A percentile compares a stretch with the other conserved stretches of the same genome.
These are phyloP conservation scores for Blastobotrys petasosporus DNA, from an alignment of 1,139 yeast genomes.

Conservation along the genomic window DNA sequence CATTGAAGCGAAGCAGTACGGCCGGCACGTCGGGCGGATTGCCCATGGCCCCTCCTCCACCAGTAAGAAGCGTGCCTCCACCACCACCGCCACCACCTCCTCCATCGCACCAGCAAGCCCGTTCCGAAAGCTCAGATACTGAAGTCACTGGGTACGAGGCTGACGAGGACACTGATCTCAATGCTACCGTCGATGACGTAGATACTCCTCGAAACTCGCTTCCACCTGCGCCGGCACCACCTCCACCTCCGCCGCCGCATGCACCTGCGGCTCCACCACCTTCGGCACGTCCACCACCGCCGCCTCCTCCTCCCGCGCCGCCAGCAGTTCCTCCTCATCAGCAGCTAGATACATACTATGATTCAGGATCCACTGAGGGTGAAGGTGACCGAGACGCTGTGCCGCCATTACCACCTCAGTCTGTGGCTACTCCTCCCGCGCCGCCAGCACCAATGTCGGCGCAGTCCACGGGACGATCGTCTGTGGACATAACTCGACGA, in stretches of 20 bases:
- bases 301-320: slow-evolving; percentile 18
- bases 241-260: slow-evolving; percentile 21
- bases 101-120: slow-evolving; percentile 1
- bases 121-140: slow-evolving; percentile 15
- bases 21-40: slow-evolving; percentile 6
- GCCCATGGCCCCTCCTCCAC: slow-evolving; percentile 14
- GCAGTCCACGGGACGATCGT: slow-evolving; percentile 7
- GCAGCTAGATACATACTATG: slow-evolving; percentile 14
- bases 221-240: slow-evolving; percentile 13
- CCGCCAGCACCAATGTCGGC: slow-evolving; percentile 6
- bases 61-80: slow-evolving; percentile 8
- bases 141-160: slow-evolving; percentile 48
- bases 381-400: slow-evolving; percentile 7
- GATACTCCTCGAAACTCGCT: slow-evolving; percentile 7
- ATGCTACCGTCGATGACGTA: slow-evolving; percentile 20
- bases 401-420: slow-evolving; percentile 14
- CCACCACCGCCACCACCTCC: slow-evolving; percentile 15
- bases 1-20: slow-evolving; percentile 7
- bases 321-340: slow-evolving; percentile 19
- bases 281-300: slow-evolving; percentile 21
- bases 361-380: slow-evolving; percentile 13
- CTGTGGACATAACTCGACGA: slow-evolving; percentile 4
- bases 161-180: slow-evolving; percentile 42
- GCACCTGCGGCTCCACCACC: slow-evolving; percentile 21
- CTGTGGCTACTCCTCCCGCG: slow-evolving; percentile 8